Evolutionary conservation across 2,329 filamentous ascomycete genomes (phyloP), one percentile per base, ranked within the genome.

Genomic region (Bertia moriformis): DNA sequence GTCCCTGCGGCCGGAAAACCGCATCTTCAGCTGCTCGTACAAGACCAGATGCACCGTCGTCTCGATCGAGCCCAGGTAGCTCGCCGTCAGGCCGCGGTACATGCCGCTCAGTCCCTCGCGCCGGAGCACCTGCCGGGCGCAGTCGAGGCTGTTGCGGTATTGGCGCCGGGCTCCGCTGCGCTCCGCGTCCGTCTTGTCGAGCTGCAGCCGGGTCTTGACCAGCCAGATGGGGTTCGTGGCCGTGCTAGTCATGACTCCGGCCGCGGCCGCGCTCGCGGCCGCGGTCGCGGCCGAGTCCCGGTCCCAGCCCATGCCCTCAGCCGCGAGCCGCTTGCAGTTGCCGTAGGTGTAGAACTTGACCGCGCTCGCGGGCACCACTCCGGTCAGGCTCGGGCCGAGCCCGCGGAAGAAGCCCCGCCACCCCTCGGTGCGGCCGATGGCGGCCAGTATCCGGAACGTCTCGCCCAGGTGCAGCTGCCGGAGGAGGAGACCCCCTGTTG

Each of bases 141-240:
- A 84, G 51, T 84, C 78, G 51, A 73, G 63, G 15, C 75, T 78
- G 48, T 80, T 82, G 53, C 67, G 71, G 53, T 83, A 83, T 49
- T 71, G 69, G 39, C 77, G 62, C 13, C 22, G 7, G 22, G 58
- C 60, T 42, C 62, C 55, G 30, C 55, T 59, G 43, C 63, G 62
- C 41, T 63, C 61, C 19, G 68, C 71, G 42, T 65, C 65, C 46
- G 71, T 69, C 52, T 78, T 81, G 56, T 84, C 78, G 17, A 83
- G 61, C 50, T 84, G 79, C 44, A 84, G 51, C 35, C 79, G 62
- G 19, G 79, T 84, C 60, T 84, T 84, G 40, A 83, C 71, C 17
- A 84, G 61, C 79, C 79, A 84, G 46, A 83, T 83, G 0, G 79
- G 79, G 53, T 83, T 83, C 18, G 79, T 83, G 14, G 72, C 73